Conservation (phyloP, 305 asterid genomes). For the Fraxinus velutina region DNA sequence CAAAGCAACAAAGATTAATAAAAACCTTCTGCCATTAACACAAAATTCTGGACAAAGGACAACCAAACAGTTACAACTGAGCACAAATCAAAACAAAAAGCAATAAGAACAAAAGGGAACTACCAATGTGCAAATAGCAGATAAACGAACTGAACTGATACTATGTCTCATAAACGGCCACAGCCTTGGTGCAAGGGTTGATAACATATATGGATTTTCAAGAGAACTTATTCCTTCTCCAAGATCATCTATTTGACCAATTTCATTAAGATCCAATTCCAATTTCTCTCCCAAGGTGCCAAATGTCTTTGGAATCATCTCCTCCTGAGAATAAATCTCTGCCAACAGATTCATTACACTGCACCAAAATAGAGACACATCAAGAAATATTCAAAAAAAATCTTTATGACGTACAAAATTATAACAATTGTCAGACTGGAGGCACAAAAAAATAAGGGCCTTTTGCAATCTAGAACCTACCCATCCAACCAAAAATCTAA, state of each 20-base stretch:
- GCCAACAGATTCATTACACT: constrained; percentile 99
- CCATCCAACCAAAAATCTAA: background rate
- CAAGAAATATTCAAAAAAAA: constrained; percentile 27
- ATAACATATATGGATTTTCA: constrained; percentile 71
- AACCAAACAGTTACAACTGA: background rate
- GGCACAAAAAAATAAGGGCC: constrained; percentile 7
- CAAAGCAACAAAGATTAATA: background rate
- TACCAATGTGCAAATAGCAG: constrained; percentile 99
- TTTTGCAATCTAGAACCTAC: background rate
- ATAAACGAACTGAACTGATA: constrained; percentile 88
- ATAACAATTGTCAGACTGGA: background rate
- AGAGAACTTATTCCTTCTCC: constrained; percentile 66
- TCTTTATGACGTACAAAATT: background rate
- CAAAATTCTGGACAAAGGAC: background rate
- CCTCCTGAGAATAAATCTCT: constrained; percentile 95
- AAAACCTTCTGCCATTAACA: background rate
- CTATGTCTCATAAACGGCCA: constrained; percentile 99
- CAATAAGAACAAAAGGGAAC: constrained; percentile 9
- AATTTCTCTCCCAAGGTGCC: constrained; percentile 43
- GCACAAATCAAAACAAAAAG: constrained; percentile 9
- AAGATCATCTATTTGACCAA: constrained; percentile 46
- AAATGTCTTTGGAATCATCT: constrained; percentile 79
- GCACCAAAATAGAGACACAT: constrained; percentile 41
- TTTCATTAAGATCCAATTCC: constrained; percentile 82
- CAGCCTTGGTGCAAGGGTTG: constrained; percentile 87